A percentile compares a stretch with the other conserved stretches of the same genome.
phyloP scores from a whole-genome alignment of 2,329 filamentous ascomycete species.

The Septoria linicola region DNA sequence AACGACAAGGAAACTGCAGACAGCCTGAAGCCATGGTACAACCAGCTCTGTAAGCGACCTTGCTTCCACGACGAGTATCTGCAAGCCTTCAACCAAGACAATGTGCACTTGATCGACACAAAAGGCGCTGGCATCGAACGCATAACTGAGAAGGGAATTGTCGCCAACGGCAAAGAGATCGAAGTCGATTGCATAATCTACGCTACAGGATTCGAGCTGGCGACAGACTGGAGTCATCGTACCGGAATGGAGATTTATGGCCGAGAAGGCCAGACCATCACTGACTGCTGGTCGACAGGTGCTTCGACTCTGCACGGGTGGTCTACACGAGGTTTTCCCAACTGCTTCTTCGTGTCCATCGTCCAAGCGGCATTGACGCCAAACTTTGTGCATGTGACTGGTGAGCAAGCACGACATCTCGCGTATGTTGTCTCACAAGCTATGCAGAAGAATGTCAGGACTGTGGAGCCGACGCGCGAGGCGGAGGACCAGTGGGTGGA shows the following conservation, averaged over 20 bases:
- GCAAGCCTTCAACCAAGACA: slow-evolving; percentile 55
- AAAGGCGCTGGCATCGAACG: slow-evolving; percentile 52
- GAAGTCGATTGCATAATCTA: slow-evolving; percentile 50
- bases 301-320: slow-evolving; percentile 55
- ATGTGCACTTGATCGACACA: slow-evolving; percentile 62
- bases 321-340: slow-evolving; percentile 52
- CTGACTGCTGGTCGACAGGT: slow-evolving; percentile 46
- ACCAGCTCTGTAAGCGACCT: slow-evolving; percentile 62
- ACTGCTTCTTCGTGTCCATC: slow-evolving; percentile 51
- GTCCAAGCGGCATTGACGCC: slow-evolving; percentile 44
- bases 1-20: slow-evolving; percentile 52
- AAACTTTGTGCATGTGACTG: slow-evolving; percentile 44
- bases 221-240: slow-evolving; percentile 34
- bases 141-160: slow-evolving; percentile 49
- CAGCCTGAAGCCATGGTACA: slow-evolving; percentile 59
- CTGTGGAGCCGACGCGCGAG: slow-evolving; percentile 47
- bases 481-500: slow-evolving; percentile 52
- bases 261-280: slow-evolving; percentile 47
- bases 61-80: slow-evolving; percentile 61
- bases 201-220: slow-evolving; percentile 46
- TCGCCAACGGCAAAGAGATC: slow-evolving; percentile 51
- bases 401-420: slow-evolving; percentile 44
- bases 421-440: slow-evolving; percentile 47
- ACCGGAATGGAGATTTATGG: slow-evolving; percentile 39
- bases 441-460: slow-evolving; percentile 30